phyloP scores from a whole-genome alignment of 2,329 filamentous ascomycete species.

The Colletotrichum sp. region DNA sequence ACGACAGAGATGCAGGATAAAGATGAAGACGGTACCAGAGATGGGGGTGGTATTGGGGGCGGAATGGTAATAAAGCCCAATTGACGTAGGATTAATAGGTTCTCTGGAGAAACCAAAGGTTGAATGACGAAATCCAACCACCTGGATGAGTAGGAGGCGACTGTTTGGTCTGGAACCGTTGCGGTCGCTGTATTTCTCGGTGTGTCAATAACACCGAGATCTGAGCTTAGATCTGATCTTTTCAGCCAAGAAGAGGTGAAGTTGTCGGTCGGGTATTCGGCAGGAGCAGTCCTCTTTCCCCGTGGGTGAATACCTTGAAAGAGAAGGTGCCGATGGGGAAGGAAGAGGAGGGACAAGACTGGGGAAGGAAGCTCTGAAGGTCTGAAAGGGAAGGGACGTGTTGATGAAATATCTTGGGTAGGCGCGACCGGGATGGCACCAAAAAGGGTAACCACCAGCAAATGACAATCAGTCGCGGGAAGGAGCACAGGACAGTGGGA shows the following conservation, averaged over 20 bases:
- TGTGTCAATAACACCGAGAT: background rate
- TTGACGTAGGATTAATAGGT: background rate
- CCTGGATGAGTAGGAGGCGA: background rate
- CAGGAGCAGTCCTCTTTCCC: background rate
- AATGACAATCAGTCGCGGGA: background rate
- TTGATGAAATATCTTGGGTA: slow-evolving; percentile 17
- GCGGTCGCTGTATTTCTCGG: slow-evolving; percentile 8
- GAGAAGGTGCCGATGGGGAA: slow-evolving; percentile 1
- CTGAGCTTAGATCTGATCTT: background rate
- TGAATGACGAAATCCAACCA: background rate
- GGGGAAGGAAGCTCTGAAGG: background rate
- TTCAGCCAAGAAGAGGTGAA: background rate
- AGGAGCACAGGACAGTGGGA: background rate
- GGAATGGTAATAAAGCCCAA: background rate
- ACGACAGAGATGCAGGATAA: background rate
- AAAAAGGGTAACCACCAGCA: background rate
- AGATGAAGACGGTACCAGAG: background rate
- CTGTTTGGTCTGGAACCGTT: background rate
- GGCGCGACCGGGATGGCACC: background rate
- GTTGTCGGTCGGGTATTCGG: background rate
- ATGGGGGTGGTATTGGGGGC: background rate
- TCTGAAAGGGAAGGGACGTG: background rate
- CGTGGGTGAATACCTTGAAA: background rate
- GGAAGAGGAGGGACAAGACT: background rate
- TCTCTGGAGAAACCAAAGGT: background rate